Base-by-base conservation (phyloP, 208 protist species). In the Trypanosoma boissoni region DNA sequence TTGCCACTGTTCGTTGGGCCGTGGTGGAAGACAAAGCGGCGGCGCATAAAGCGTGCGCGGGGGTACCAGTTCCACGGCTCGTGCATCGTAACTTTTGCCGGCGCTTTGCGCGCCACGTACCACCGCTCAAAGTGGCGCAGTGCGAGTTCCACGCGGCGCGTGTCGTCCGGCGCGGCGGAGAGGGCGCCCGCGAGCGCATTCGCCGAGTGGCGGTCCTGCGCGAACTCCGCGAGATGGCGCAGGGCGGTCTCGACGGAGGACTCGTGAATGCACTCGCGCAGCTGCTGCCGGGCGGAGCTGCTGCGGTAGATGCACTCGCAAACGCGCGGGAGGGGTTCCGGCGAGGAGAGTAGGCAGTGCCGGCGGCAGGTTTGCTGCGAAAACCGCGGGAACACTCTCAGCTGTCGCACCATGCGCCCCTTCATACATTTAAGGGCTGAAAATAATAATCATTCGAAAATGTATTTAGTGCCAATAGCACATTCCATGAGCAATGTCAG, bases 1-100 rank as follows among this genome's bases (percentile, higher is more conserved):
- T 98, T 98, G 29, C 95, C 96, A 64, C 83, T 94, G 75, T 98
- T 98, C 12, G 95, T 98, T 5, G 94, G 92, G 6, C 96, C 96
- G 48, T 88, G 52, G 65, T 98, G 95, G 45, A 91, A 91, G 57
- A 95, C 64, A 56, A 97, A 92, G 9, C 59, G 59, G 26, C 90
- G 87, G 34, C 68, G 69, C 49, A 74, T 86, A 41, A 81, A 74
- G 3, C 92, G 72, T 1, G 92, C 84, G 37, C 82, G 74, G 4
- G 83, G 87, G 67, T 96, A 96, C 80, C 82, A 92, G 26, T 88
- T 61, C 83, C 84, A 91, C 6, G 88, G 88, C 20, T 62, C 64
- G 43, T 79, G 57, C 81, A 95, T 82, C n/a, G 55, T 64, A 14
- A 87, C 76, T 44, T 75, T 78, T 20, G 41, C 43, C 26, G 80